These are phyloP conservation scores for Acorus gramineus DNA, from an alignment of 106 monocot species.

Conservation along the genomic window DNA sequence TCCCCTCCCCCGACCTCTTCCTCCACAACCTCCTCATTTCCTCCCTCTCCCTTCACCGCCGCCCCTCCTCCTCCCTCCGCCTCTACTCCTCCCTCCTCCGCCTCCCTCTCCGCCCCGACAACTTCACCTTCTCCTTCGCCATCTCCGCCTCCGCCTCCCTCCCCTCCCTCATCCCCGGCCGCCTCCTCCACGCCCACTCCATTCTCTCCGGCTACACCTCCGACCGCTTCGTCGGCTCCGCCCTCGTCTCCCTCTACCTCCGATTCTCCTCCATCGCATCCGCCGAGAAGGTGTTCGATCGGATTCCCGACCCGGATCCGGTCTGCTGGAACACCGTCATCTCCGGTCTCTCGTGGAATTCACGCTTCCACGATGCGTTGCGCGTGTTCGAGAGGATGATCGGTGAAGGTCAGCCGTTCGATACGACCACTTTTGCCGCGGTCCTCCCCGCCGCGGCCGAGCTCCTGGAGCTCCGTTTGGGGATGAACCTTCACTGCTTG, in stretches of 20 bases:
- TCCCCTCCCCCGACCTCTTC: slow-evolving; percentile 48
- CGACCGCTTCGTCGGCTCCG: slow-evolving; percentile 56
- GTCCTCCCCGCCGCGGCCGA: slow-evolving; percentile 53
- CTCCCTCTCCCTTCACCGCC: slow-evolving; percentile 3
- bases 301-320: slow-evolving; percentile 45
- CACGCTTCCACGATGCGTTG: slow-evolving; percentile 13
- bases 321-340: slow-evolving; percentile 59
- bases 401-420: neutral
- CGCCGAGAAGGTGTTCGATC: slow-evolving; percentile 68
- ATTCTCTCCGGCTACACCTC: slow-evolving; percentile 17
- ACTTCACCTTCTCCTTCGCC: slow-evolving; percentile 37
- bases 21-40: slow-evolving; percentile 52
- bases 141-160: slow-evolving; percentile 12
- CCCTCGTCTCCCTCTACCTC: slow-evolving; percentile 40
- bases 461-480: slow-evolving; percentile 28
- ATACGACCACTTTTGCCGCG: slow-evolving; percentile 45
- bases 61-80: slow-evolving; percentile 19
- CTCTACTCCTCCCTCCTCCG: slow-evolving; percentile 25
- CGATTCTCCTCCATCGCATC: slow-evolving; percentile 11
- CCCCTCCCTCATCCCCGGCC: slow-evolving; percentile 11
- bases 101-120: slow-evolving; percentile 31
- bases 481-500: slow-evolving; percentile 34
- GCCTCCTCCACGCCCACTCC: slow-evolving; percentile 37
- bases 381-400: slow-evolving; percentile 30
- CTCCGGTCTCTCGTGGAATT: slow-evolving; percentile 37